Base-by-base conservation (phyloP, 139 green algal genomes). In the Auxenochlorella pyrenoidosa region DNA sequence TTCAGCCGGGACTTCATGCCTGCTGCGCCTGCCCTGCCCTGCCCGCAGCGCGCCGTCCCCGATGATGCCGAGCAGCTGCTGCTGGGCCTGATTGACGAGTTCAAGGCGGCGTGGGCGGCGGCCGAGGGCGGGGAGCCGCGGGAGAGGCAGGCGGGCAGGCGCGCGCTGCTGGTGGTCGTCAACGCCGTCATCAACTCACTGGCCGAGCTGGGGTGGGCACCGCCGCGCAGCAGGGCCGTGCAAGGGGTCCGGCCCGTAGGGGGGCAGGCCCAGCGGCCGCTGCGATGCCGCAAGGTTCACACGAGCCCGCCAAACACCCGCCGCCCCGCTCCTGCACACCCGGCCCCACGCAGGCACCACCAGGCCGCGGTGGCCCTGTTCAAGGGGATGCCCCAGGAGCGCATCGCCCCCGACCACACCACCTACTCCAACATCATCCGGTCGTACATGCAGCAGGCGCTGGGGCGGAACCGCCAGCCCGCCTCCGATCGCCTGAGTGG, bases 171-270 rank as follows among this genome's bases (percentile, higher is more conserved):
- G 32, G 70, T 89, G 65, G 54, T 85, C 38, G 68, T 58, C 68
- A 89, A 89, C n/a, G 79, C 86, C 21, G 70, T 72, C 54, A 40
- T 89, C 13, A 86, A 89, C 70, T 66, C 68, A 36, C 79, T 89
- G 66, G 59, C 32, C 3, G 79, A 86, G 40, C 80, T 89, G 28
- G 86, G 86, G 86, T 89, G 78, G 71, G 86, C n/a, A 0, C 16
- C 51, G 34, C 15, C 54, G 38, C 6, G 38, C 47, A 6, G 47
- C 47, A 54, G 6, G 6, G 47, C 47, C 10, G 47, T 54, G 47
- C n/a, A n/a, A n/a, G n/a, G n/a, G n/a, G n/a, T n/a, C n/a, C n/a
- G n/a, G n/a, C n/a, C n/a, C n/a, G n/a, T n/a, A n/a, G n/a, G n/a
- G n/a, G n/a, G n/a, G n/a, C n/a, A n/a, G n/a, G n/a, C n/a, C n/a